phyloP scores from a whole-genome alignment of 768 basidiomycete genomes.

The Artomyces pyxidatus region DNA sequence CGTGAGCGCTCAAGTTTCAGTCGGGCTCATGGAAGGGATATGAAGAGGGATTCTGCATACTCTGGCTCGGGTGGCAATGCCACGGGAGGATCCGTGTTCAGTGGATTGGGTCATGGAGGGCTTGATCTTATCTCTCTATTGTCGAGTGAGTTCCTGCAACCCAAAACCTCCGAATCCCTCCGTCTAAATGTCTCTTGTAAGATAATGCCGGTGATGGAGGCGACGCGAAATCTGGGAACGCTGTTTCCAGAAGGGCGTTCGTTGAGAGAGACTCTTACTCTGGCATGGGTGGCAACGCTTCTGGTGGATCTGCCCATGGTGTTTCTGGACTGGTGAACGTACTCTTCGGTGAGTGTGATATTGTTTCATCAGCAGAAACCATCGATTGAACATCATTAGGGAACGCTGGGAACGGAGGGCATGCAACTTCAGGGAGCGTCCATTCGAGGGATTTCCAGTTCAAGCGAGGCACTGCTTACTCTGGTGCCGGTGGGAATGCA shows the following conservation, averaged over 20 bases:
- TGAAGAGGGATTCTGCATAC: neutral
- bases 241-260: neutral
- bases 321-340: constrained; percentile 5
- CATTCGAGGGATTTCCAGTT: neutral
- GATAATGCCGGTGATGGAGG: constrained; percentile 17
- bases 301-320: constrained; percentile 5
- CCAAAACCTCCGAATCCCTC: neutral
- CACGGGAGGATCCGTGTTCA: constrained; percentile 7
- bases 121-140: constrained; percentile 7
- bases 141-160: constrained; percentile 9
- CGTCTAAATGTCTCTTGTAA: neutral
- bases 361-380: neutral
- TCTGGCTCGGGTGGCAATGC: constrained; percentile 14
- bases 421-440: neutral
- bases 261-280: neutral
- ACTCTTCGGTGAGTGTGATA: constrained; percentile 4
- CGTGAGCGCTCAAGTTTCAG: too few species aligned
- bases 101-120: neutral
- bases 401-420: constrained; percentile 4
- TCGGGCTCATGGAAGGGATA: neutral
- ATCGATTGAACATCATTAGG: constrained; percentile 1
- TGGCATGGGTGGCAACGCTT: constrained; percentile 9
- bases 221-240: constrained; percentile 3
- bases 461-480: neutral
- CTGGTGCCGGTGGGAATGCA: neutral